phyloP scores from a whole-genome alignment of 441 rosid species.

The Syzygium syzygioides region DNA sequence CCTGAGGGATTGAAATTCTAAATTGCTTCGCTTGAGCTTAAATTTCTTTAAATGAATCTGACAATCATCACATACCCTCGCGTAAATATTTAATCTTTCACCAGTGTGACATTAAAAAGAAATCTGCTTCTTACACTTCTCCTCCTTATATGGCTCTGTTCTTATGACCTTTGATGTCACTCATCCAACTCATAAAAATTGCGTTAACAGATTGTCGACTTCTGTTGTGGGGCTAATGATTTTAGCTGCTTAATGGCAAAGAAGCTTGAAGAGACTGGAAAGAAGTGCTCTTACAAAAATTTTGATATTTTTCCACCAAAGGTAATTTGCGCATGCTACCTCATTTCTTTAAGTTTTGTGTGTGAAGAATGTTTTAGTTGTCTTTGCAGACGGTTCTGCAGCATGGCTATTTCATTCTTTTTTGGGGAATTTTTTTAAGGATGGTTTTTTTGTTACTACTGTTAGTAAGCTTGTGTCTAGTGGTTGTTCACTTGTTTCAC shows the following conservation, averaged over 20 bases:
- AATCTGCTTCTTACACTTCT: not conserved
- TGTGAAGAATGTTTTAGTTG: not conserved
- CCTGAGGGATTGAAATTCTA: too few species aligned
- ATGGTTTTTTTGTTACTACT: too few species aligned
- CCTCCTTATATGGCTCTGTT: not conserved
- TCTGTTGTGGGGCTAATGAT: constrained; percentile 94
- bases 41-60: too few species aligned
- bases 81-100: too few species aligned
- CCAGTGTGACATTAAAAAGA: too few species aligned
- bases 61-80: too few species aligned
- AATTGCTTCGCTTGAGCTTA: too few species aligned
- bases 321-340: constrained; percentile 25
- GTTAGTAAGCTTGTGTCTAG: too few species aligned
- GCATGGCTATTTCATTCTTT: too few species aligned
- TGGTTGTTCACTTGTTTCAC: too few species aligned
- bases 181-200: constrained; percentile 3
- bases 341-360: not conserved
- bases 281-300: constrained; percentile 73
- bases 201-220: constrained; percentile 70
- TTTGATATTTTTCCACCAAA: constrained; percentile 69
- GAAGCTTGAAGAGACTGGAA: constrained; percentile 80
- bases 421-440: too few species aligned
- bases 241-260: constrained; percentile 70
- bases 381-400: too few species aligned
- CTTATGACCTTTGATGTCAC: not conserved